Percentiles rank a stretch among this genome's conserved stretches.
These are phyloP conservation scores for Chrysochromulina parva DNA, from an alignment of 78 protist genomes.

Conservation along the genomic window DNA sequence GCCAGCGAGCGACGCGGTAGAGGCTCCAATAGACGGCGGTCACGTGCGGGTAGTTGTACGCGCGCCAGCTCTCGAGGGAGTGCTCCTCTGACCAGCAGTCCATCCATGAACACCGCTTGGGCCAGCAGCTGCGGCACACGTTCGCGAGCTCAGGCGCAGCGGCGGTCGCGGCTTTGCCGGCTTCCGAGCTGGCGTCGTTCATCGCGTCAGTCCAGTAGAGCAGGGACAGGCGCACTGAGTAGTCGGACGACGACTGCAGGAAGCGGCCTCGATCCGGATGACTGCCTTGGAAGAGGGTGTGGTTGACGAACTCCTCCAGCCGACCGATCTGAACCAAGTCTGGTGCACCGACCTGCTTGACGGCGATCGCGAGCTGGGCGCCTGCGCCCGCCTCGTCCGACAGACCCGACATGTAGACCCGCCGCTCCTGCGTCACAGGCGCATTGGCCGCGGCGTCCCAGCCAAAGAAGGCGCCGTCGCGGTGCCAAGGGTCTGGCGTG, in stretches of 20 bases:
- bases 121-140: conserved; percentile 17
- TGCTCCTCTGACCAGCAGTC: background rate
- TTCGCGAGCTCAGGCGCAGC: background rate
- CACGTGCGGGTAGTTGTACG: conserved; percentile 30
- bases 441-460: background rate
- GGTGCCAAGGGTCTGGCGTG: conserved; percentile 20
- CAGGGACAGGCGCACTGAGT: background rate
- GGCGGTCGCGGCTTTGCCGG: background rate
- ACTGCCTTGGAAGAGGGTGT: background rate
- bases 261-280: background rate
- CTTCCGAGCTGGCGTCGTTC: background rate
- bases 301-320: background rate
- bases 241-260: background rate
- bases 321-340: background rate
- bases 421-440: background rate
- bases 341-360: background rate
- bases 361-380: background rate
- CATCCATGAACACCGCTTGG: conserved; percentile 1
- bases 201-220: background rate
- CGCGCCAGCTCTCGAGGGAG: conserved; percentile 12
- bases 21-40: conserved; percentile 4
- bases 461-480: conserved; percentile 19
- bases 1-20: background rate
- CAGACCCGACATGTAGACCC: background rate
- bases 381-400: conserved; percentile 16